Base-by-base conservation (phyloP, 306 rosid genomes). In the Dalbergia oliveri region DNA sequence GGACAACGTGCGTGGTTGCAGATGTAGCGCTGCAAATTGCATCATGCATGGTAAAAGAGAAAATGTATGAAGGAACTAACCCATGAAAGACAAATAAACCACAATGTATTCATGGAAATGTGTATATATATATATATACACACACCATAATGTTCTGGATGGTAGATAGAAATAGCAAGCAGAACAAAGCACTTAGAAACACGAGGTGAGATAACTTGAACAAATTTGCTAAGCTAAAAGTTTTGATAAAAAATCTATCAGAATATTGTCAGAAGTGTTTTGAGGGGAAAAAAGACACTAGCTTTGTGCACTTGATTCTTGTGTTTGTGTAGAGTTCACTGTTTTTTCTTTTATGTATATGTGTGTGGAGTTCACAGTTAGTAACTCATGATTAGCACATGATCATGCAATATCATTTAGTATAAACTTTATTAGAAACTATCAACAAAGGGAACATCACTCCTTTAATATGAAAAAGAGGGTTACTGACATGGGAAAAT, bases 1-100 rank as follows among this genome's bases (percentile, higher is more conserved):
- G 99, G 57, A 95, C 99, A 8, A 95, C 99, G 11, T 95, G 98
- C 19, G 97, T 89, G 11, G 91, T 83, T 1, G 98, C 98, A 26
- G 99, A 95, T 37, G 98, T 95, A 47, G 99, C 98, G 59, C 99
- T 95, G 97, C 43, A 71, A 85, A 75, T 80, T 54, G 56, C 68
- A 66, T 44, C 21, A 23, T 66, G 15, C 41, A 37, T 6, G n/a
- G 23, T 50, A 21, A 50, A 34, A n/a, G 49, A 69, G 31, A 60
- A 64, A 19, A 35, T 14, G 31, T 63, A 33, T 70, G 66, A 78
- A 72, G 53, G 84, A 49, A 74, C 11, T 43, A 70, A 66, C 57
- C 50, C 13, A 49, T 5, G 11, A 53, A 50, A 43, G 51, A 45
- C 18, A 23, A 39, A 53, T 12, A 45, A n/a, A 59, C 13, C 31